These are phyloP conservation scores for Lepiota brunneoincarnata DNA, from an alignment of 768 basidiomycete genomes.

Conservation along the genomic window DNA sequence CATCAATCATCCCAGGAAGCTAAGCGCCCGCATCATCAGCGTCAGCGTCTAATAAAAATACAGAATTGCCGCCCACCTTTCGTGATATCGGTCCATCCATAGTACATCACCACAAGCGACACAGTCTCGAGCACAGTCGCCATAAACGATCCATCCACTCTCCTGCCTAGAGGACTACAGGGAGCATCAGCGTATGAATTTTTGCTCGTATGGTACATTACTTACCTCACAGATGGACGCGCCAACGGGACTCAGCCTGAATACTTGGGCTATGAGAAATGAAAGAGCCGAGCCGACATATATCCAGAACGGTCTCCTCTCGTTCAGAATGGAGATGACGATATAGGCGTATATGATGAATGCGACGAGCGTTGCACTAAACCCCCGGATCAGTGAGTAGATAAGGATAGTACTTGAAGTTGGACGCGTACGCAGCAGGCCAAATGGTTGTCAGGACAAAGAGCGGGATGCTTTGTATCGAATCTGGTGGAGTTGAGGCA, in stretches of 20 bases:
- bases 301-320: constrained; percentile 67
- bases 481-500: constrained; percentile 46
- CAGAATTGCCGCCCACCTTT: too few species aligned
- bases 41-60: too few species aligned
- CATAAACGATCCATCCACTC: constrained; percentile 80
- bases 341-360: constrained; percentile 69
- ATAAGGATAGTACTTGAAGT: background rate
- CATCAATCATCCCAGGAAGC: too few species aligned
- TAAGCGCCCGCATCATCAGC: too few species aligned
- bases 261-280: constrained; percentile 71
- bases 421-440: constrained; percentile 63
- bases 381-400: background rate
- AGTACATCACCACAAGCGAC: constrained; percentile 54
- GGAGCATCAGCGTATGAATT: background rate
- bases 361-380: constrained; percentile 64
- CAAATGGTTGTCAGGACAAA: constrained; percentile 73
- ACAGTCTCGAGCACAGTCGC: constrained; percentile 74
- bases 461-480: constrained; percentile 61
- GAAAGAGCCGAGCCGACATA: constrained; percentile 61
- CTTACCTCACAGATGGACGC: constrained; percentile 60
- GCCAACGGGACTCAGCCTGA: constrained; percentile 63
- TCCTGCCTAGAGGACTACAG: constrained; percentile 46
- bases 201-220: background rate
- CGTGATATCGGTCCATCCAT: constrained; percentile 76
- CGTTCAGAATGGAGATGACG: constrained; percentile 62